These are phyloP conservation scores for Triglochin maritima DNA, from an alignment of 106 monocot genomes.

Conservation along the genomic window DNA sequence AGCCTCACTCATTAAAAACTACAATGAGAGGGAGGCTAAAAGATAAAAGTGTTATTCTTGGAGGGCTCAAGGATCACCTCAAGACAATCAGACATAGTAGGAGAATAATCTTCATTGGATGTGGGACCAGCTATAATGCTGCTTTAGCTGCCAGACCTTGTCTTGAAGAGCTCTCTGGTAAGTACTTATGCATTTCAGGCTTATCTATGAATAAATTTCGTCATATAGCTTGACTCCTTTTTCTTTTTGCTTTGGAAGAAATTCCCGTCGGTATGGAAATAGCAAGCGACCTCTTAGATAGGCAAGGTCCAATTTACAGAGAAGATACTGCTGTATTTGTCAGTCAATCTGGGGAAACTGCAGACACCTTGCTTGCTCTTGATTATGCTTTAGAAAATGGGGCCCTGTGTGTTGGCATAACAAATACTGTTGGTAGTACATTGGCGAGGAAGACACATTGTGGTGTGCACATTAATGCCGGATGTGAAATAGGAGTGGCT, in stretches of 20 bases:
- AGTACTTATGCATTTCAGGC: not conserved
- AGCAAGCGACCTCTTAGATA: slow-evolving; percentile 90
- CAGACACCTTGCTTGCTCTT: slow-evolving; percentile 85
- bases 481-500: slow-evolving; percentile 97
- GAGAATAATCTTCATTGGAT: slow-evolving; percentile 87
- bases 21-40: slow-evolving; percentile 97
- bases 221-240: not conserved
- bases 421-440: slow-evolving; percentile 96
- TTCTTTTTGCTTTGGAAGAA: slow-evolving; percentile 20
- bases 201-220: not conserved
- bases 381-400: slow-evolving; percentile 90
- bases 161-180: slow-evolving; percentile 83
- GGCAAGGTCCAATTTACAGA: slow-evolving; percentile 77
- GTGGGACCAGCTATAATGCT: slow-evolving; percentile 97
- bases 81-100: slow-evolving; percentile 94
- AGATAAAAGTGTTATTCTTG: slow-evolving; percentile 60
- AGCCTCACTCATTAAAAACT: slow-evolving; percentile 86
- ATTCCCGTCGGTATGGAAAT: slow-evolving; percentile 89
- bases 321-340: slow-evolving; percentile 95
- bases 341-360: slow-evolving; percentile 98
- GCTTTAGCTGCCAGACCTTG: slow-evolving; percentile 90
- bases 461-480: slow-evolving; percentile 96
- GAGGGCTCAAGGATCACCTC: slow-evolving; percentile 81
- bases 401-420: slow-evolving; percentile 92
- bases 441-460: slow-evolving; percentile 91